Percentiles rank a stretch among this genome's conserved stretches.
Evolutionary conservation across 805 yeast genomes (phyloP).

Genomic region (Yarrowia keelungensis): DNA sequence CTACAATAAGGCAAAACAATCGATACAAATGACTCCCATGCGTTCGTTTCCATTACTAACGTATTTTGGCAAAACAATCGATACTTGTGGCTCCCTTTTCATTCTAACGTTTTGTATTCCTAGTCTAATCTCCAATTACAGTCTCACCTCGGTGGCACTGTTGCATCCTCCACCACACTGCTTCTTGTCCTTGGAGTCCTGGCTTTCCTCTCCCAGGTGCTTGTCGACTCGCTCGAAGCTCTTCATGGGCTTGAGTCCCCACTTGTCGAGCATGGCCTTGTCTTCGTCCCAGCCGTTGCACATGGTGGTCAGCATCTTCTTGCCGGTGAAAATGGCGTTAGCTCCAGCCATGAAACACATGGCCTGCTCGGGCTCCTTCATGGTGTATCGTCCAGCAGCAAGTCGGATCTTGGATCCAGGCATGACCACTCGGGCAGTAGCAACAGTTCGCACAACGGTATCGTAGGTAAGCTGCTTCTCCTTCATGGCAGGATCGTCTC

Average conservation of each 20-base stretch:
- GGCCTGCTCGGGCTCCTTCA: slow-evolving; percentile 78
- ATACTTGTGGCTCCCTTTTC: too few species aligned
- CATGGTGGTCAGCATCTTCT: slow-evolving; percentile 80
- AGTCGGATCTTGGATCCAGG: slow-evolving; percentile 72
- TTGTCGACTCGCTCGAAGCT: slow-evolving; percentile 41
- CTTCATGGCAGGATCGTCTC: slow-evolving; percentile 53
- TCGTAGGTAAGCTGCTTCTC: slow-evolving; percentile 58
- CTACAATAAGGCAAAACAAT: too few species aligned
- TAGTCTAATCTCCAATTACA: not conserved
- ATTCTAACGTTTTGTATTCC: not conserved
- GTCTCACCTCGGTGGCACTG: slow-evolving; percentile 23
- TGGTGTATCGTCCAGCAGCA: slow-evolving; percentile 83
- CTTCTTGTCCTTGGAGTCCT: slow-evolving; percentile 13
- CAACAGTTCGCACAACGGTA: slow-evolving; percentile 68
- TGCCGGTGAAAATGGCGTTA: slow-evolving; percentile 82
- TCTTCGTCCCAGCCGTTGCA: slow-evolving; percentile 88
- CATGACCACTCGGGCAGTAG: slow-evolving; percentile 78
- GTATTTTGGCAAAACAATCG: too few species aligned
- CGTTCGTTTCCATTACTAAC: too few species aligned
- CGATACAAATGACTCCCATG: too few species aligned
- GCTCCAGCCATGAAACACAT: slow-evolving; percentile 79
- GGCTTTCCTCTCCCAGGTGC: slow-evolving; percentile 16
- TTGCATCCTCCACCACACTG: slow-evolving; percentile 22
- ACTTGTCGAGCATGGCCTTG: slow-evolving; percentile 65
- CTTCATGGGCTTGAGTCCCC: slow-evolving; percentile 59